Evolutionary conservation across 805 yeast species (phyloP).

Genomic region (Soucietia sequanensis): DNA sequence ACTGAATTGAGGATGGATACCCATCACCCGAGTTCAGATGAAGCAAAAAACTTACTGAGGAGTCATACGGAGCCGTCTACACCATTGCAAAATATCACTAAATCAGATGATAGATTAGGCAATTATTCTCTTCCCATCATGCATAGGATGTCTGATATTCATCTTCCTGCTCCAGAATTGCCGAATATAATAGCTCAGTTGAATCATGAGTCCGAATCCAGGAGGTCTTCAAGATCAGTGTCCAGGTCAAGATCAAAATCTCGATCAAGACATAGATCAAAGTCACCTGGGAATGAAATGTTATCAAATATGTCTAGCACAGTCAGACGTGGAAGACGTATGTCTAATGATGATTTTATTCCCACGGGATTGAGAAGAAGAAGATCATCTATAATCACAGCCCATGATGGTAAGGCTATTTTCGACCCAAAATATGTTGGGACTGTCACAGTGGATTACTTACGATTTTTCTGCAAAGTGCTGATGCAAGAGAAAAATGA

Average conservation of each 20-base stretch:
- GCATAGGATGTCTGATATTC: neutral
- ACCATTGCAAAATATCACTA: no score
- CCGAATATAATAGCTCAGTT: constrained; percentile 1
- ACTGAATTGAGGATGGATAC: no score
- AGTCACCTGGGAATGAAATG: neutral
- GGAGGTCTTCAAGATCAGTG: neutral
- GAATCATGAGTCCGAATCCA: neutral
- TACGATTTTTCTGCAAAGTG: constrained; percentile 33
- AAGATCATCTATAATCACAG: constrained; percentile 25
- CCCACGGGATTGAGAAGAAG: constrained; percentile 11
- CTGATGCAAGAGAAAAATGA: constrained; percentile 12
- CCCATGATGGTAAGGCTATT: constrained; percentile 18
- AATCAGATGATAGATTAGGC: no score
- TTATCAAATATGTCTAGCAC: neutral
- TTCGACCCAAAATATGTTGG: constrained; percentile 34
- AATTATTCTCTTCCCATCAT: constrained; percentile 6
- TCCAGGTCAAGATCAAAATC: constrained; percentile 1
- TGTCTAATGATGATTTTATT: neutral
- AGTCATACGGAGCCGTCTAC: constrained; percentile 19
- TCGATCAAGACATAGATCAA: neutral
- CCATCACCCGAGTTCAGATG: no score
- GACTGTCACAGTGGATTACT: constrained; percentile 36
- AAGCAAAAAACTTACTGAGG: no score
- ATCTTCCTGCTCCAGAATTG: constrained; percentile 3
- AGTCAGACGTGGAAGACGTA: neutral